Evolutionary conservation across 495 filamentous ascomycete species (phyloP), one percentile per base, ranked within the genome.

Genomic region (Neurospora sp.): DNA sequence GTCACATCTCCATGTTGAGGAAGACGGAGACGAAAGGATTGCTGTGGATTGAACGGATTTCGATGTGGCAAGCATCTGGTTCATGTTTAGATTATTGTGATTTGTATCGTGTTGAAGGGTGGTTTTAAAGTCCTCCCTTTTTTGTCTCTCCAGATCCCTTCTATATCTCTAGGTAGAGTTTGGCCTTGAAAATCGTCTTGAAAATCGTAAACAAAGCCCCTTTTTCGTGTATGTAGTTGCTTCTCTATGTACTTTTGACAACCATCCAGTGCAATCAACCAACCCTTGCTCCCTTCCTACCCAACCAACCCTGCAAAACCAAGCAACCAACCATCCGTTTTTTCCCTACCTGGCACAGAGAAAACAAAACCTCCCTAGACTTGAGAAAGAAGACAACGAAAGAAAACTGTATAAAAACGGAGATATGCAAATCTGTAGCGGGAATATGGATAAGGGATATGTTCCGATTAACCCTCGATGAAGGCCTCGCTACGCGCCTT

Each of bases 401-500:
- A 35, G 54, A 6, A 35, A 62, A 62, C 1, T 35, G 54, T 66
- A 66, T 35, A 9, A 16, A 37, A 14, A 35, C 54, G 27, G 27
- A 66, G 27, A 66, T 66, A 35, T 35, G 54, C 54, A 66, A 18
- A 35, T 31, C 27, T 66, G 3, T 18, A 35, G 54, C 54, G 54
- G 31, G 14, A 4, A 66, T 66, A 16, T 35, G 12, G 27, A 27
- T 27, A 27, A 1, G 16, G 16, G 35, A n/a, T 37, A 16, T 27
- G 16, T n/a, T n/a, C 20, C 59, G 18, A 35, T 78, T 70, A 81
- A 72, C 76, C 79, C 70, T 84, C 80, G n/a, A 76, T 77, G 48
- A 83, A 82, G 39, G 78, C 79, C 71, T 82, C 81, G 39, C 71
- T 81, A 75, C 79, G 79, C 16, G 81, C 82, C 72, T 83, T 81